These are phyloP conservation scores for Manihot esculenta DNA, from an alignment of 441 rosid genomes.

Conservation along the genomic window DNA sequence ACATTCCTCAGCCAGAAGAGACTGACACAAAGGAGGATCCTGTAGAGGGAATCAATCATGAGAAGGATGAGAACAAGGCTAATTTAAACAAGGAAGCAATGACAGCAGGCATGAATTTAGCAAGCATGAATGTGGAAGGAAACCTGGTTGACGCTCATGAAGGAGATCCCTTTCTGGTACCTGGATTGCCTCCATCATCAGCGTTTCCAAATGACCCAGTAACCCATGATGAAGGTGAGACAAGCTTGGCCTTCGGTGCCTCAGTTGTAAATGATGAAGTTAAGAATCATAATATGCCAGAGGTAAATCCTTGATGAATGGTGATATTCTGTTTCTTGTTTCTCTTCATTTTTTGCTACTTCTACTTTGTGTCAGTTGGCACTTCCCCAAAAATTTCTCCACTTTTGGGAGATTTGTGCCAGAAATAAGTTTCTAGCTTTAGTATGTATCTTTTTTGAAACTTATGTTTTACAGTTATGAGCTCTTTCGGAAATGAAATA, in stretches of 20 bases:
- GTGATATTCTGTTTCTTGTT: slow-evolving; percentile 25
- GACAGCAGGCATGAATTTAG: neutral
- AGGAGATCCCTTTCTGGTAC: slow-evolving; percentile 62
- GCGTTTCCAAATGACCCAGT: slow-evolving; percentile 30
- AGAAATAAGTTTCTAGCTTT: too few relatives aligned
- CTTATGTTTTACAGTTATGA: neutral
- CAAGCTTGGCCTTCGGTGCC: slow-evolving; percentile 25
- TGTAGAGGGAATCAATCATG: slow-evolving; percentile 1
- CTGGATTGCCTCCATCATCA: slow-evolving; percentile 49
- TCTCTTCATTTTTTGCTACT: neutral
- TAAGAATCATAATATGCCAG: slow-evolving; percentile 30
- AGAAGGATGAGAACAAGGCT: slow-evolving; percentile 3
- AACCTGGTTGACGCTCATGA: slow-evolving; percentile 25
- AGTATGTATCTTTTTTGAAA: slow-evolving; percentile 11
- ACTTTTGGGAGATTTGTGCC: neutral
- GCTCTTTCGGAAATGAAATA: neutral
- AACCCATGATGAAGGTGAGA: slow-evolving; percentile 21
- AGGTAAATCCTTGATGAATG: slow-evolving; percentile 72
- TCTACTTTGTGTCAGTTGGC: slow-evolving; percentile 8
- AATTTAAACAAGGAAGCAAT: slow-evolving; percentile 15
- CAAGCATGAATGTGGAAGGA: slow-evolving; percentile 21
- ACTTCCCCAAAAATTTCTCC: slow-evolving; percentile 1
- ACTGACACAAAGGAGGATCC: slow-evolving; percentile 30
- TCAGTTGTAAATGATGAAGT: slow-evolving; percentile 34
- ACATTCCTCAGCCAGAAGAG: slow-evolving; percentile 18